Base-by-base conservation (phyloP, 106 monocot genomes). In the Hemerocallis citrina region DNA sequence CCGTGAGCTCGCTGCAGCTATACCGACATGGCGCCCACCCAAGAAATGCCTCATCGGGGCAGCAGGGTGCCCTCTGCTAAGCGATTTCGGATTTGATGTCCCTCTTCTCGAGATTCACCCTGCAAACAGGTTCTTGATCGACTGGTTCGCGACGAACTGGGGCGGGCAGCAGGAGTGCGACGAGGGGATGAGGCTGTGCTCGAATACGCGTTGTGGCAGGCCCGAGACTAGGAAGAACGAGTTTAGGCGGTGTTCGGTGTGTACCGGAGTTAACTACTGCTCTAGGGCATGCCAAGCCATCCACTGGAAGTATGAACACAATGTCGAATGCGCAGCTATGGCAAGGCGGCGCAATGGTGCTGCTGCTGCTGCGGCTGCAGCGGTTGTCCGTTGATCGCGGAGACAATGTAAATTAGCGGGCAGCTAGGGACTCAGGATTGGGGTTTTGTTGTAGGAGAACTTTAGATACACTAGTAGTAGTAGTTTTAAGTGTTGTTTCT, bases 231-330 rank as follows among this genome's bases (percentile, higher is more conserved):
- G 85, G 59, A 29, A 40, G 59, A 70, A 77, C 28, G 85, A 85
- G 77, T 85, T 85, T 59, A 45, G 74, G 49, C 55, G 80, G 46
- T 85, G 80, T 37, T 74, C 80, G 6, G 73, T 77, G 9, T 85
- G 85, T 20, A 68, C 77, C 22, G 41, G 39, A 0, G 84, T 64
- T 14, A 79, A 68, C 56, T 84, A 84, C 44, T 84, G 84, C 64
- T 75, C 75, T 19, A 57, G 84, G 8, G 72, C 79, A 9, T 84
- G 84, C 48, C 84, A 84, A 47, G 75, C 79, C 0, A 16, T 79
- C 0, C 58, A 83, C 63, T 84, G 83, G 83, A 76, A 69, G 76
- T 12, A 64, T 2, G 25, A 27, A 10, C 81, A 81, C n/a, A 81
- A 72, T 52, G 34, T 7, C 7, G 67, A 64, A 24, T 81, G 81